Conservation (phyloP, 768 basidiomycete species). For the Naganishia onofrii region DNA sequence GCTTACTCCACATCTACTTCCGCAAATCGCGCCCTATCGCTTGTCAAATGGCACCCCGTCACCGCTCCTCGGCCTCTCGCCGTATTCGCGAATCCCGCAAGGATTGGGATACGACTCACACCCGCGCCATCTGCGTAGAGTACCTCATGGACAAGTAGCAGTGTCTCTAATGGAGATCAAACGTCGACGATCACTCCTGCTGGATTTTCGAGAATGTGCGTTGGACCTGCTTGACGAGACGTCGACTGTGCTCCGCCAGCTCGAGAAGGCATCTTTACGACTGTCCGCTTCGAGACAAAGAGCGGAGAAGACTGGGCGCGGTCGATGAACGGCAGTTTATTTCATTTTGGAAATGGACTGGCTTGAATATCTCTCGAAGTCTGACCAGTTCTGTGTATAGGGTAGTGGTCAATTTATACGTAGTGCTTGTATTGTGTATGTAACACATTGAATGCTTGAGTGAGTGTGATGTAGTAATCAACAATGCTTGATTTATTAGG, state of each 20-base stretch:
- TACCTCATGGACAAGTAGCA: background rate
- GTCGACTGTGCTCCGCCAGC: slow-evolving; percentile 1
- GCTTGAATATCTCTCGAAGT: background rate
- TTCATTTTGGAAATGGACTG: background rate
- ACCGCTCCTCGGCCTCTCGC: background rate
- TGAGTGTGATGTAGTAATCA: background rate
- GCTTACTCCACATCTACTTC: background rate
- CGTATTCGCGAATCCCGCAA: background rate
- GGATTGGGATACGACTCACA: background rate
- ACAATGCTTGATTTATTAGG: background rate
- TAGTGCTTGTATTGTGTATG: background rate
- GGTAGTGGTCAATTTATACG: background rate
- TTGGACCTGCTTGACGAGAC: slow-evolving; percentile 18
- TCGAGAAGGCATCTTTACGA: background rate
- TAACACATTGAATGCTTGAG: background rate
- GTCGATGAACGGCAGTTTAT: background rate
- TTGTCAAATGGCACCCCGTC: background rate
- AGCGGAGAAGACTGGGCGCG: background rate
- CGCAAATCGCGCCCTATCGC: background rate
- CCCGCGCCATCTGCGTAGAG: background rate
- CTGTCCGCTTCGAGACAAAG: background rate
- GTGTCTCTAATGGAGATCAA: slow-evolving; percentile 1
- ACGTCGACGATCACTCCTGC: slow-evolving; percentile 3
- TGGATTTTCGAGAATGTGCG: slow-evolving; percentile 7
- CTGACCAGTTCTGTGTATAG: background rate